A percentile compares a stretch with the other conserved stretches of the same genome.
These are phyloP conservation scores for Malus fusca DNA, from an alignment of 306 rosid species.

Conservation along the genomic window DNA sequence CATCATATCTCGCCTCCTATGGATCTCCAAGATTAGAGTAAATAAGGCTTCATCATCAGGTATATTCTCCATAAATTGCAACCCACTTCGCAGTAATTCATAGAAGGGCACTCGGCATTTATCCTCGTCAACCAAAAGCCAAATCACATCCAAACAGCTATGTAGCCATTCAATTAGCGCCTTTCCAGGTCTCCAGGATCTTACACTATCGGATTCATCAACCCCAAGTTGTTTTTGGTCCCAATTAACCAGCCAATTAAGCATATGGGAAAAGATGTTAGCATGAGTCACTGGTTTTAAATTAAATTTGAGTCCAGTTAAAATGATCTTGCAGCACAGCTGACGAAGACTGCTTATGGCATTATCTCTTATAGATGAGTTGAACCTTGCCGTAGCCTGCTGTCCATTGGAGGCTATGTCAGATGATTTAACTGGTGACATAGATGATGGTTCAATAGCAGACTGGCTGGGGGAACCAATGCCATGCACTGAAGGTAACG, in stretches of 20 bases:
- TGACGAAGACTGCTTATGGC: slow-evolving; percentile 94
- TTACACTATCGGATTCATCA: slow-evolving; percentile 55
- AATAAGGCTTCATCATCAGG: slow-evolving; percentile 92
- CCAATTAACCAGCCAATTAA: slow-evolving; percentile 95
- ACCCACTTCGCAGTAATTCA: slow-evolving; percentile 81
- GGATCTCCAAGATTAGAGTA: slow-evolving; percentile 92
- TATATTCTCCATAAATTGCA: slow-evolving; percentile 90
- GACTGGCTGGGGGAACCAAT: slow-evolving; percentile 87
- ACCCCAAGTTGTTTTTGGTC: slow-evolving; percentile 71
- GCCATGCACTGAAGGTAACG: slow-evolving; percentile 68
- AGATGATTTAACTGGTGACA: slow-evolving; percentile 79
- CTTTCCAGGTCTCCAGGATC: slow-evolving; percentile 77
- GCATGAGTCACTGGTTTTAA: slow-evolving; percentile 80
- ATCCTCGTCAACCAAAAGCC: slow-evolving; percentile 92
- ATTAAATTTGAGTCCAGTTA: slow-evolving; percentile 68
- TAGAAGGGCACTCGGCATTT: slow-evolving; percentile 94
- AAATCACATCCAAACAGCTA: slow-evolving; percentile 94
- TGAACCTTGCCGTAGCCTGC: slow-evolving; percentile 46
- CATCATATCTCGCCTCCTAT: slow-evolving; percentile 96
- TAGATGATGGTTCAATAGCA: slow-evolving; percentile 51
- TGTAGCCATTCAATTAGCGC: slow-evolving; percentile 87
- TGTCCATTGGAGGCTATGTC: slow-evolving; percentile 55
- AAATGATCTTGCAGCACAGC: slow-evolving; percentile 89
- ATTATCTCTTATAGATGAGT: slow-evolving; percentile 55
- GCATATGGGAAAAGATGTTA: slow-evolving; percentile 78